Base-by-base conservation (phyloP, 1,284 basidiomycete species). In the Violaceomyces palustris region DNA sequence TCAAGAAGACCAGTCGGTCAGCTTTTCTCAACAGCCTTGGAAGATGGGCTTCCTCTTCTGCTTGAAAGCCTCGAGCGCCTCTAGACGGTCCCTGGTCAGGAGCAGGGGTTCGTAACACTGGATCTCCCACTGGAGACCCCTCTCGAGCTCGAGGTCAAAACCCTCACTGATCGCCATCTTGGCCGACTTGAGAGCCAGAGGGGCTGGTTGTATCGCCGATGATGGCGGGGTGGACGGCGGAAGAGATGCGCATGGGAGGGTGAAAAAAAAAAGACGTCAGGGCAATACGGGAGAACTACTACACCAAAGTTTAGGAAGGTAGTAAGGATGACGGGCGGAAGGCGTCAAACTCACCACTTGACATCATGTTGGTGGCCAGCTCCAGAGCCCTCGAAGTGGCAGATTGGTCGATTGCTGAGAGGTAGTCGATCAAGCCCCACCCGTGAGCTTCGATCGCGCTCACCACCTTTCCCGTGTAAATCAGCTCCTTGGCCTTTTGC, bases 161-260 rank as follows among this genome's bases (percentile, higher is more conserved):
- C 48, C 48, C 39, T 35, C 27, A 18, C 42, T 45, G 45, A 94
- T 85, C 3, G 88, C 87, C 59, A 83, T 79, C 69, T 96, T 96
- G 6, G 91, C 90, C 1, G 88, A 88, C 19, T 83, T 80, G 14
- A 94, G 78, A 0, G 91, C 89, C 21, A 94, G 75, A 10, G 90
- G 91, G 22, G 88, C 90, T 88, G 42, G 40, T 2, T 31, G 42
- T 9, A 41, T 45, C 48, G n/a, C n/a, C n/a, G n/a, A n/a, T n/a
- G n/a, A n/a, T n/a, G n/a, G n/a, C n/a, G n/a, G n/a, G n/a, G n/a
- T n/a, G n/a, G n/a, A n/a, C n/a, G n/a, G n/a, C n/a, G n/a, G n/a
- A n/a, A n/a, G n/a, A n/a, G n/a, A n/a, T n/a, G n/a, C n/a, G n/a
- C n/a, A n/a, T n/a, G n/a, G n/a, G n/a, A n/a, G n/a, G n/a, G n/a